Conservation (phyloP, 139 green algal genomes). For the Desmodesmus armatus region DNA sequence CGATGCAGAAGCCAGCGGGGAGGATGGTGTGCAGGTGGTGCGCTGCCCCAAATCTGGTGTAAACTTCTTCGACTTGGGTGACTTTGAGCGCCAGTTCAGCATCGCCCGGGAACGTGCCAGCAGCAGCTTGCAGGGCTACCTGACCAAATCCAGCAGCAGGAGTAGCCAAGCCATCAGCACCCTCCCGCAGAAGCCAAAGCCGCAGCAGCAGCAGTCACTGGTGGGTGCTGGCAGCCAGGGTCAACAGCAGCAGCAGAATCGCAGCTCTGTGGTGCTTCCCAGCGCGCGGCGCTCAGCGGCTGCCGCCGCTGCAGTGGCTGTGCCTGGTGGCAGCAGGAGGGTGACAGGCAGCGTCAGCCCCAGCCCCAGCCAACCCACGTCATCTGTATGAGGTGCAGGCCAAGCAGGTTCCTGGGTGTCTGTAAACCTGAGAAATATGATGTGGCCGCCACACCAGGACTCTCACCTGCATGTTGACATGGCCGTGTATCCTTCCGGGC, state of each 20-base stretch:
- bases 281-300: neutral
- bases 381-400: too few relatives aligned
- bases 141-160: neutral
- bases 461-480: too few relatives aligned
- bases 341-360: too few relatives aligned
- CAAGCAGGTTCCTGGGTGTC: too few relatives aligned
- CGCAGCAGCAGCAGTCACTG: slow-evolving; percentile 6
- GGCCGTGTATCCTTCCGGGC: too few relatives aligned
- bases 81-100: slow-evolving; percentile 79
- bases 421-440: too few relatives aligned
- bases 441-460: too few relatives aligned
- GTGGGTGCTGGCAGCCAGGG: neutral
- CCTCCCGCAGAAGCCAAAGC: neutral
- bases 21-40: slow-evolving; percentile 69
- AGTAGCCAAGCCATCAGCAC: neutral
- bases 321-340: too few relatives aligned
- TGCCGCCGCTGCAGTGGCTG: slow-evolving; percentile 16
- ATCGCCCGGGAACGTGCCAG: slow-evolving; percentile 56
- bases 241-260: neutral
- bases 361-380: too few relatives aligned
- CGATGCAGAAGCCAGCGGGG: slow-evolving; percentile 58
- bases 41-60: slow-evolving; percentile 75
- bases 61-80: slow-evolving; percentile 81
- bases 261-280: neutral
- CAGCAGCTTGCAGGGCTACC: slow-evolving; percentile 4